Evolutionary conservation across 140 eudicot species (phyloP), one percentile per base, ranked within the genome.

Genomic region (Stevia rebaudiana): DNA sequence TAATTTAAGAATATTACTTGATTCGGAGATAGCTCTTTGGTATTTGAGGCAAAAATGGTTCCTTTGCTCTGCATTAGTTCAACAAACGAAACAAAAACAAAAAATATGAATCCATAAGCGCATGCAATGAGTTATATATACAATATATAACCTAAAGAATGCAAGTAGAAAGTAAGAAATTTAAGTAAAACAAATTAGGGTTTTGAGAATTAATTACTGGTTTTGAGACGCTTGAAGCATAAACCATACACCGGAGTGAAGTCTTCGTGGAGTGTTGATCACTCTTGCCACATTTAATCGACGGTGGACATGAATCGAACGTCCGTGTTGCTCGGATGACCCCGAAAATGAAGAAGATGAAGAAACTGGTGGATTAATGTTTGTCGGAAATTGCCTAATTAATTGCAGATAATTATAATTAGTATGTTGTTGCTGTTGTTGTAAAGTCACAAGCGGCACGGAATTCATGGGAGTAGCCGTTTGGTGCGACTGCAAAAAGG

Each of bases 21-120:
- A 86, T 89, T 71, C 97, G 74, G 17, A 89, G 81, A 79, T 79
- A 89, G 78, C 94, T 86, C 85, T 80, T 89, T 16, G 97, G 78
- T 69, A 89, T 74, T 74, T 89, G 97, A 22, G 97, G 97, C 76
- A 89, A 78, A 78, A 57, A 86, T 24, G 97, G 95, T 75, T 89
- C 85, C 67, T 67, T 81, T 56, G 75, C 74, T 78, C 97, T 89
- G 85, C 80, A 80, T 71, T 63, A 11, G 51, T 6, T 70, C 13
- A 47, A 9, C 41, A 54, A 19, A 42, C 43, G 54, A 49, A 57
- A 1, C 11, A 13, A 49, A 48, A 24, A 11, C 22, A 44, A n/a
- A 40, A 36, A 18, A n/a, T 31, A 50, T 5, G 6, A 36, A 33
- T 25, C 11, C 36, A 46, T 50, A 51, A 28, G 56, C 36, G 19